Base-by-base conservation (phyloP, 805 yeast genomes). In the Spathaspora girioi region DNA sequence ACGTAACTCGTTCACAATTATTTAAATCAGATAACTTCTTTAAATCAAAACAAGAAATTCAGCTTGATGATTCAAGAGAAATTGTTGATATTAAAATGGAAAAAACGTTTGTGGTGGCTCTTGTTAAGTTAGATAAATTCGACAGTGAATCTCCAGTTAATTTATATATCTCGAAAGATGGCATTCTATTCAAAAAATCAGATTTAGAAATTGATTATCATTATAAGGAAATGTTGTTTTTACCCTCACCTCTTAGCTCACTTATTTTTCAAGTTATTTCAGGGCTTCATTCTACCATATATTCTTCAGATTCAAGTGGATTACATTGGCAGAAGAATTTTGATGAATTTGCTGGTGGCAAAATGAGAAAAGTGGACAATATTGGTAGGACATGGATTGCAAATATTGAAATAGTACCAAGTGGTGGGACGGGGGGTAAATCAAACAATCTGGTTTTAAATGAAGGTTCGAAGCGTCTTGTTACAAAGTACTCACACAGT, bases 301-400 rank as follows among this genome's bases (percentile, higher is more conserved):
- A 74, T 55, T 64, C 74, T 17, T 78, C 84, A 5, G 84, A 83
- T 56, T 82, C 88, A 2, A 66, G 80, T 10, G 89, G 91, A 1
- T 63, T 80, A 31, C 72, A 68, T 49, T 84, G 80, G 62, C 58
- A 60, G 0, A 71, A 72, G 43, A 65, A 79, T n/a, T 59, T 80
- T 27, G 75, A 73, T 12, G 64, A 73, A 35, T 69, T 78, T 11
- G 61, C 68, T 44, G 72, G 71, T 20, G 80, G 79, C 7, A 63
- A 72, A 44, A 69, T 75, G 20, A 71, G 70, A 35, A 77, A 76
- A 54, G 71, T 83, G 17, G 73, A 76, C 52, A 73, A 71, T 17
- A 71, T 83, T 29, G 88, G 84, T 52, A 92, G 91, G 10, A 76
- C 81, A n/a, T 78, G 87, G 79, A 59, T 86, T 45, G 77, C 82